These are phyloP conservation scores for Cucurbita moschata DNA, from an alignment of 306 rosid genomes.

Conservation along the genomic window DNA sequence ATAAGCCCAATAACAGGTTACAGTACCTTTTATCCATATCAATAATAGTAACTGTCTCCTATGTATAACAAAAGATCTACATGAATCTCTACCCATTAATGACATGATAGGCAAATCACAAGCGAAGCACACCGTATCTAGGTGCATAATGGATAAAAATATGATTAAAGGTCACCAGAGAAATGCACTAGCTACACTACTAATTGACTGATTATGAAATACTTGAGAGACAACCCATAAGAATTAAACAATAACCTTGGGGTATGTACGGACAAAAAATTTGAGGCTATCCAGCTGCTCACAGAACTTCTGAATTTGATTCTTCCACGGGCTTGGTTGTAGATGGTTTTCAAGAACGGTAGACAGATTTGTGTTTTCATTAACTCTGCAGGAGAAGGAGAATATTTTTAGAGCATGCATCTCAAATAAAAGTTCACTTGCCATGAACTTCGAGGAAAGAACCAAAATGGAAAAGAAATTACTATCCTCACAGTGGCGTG, in stretches of 20 bases:
- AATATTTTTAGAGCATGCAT: background rate
- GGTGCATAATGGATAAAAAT: background rate
- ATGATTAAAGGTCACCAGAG: background rate
- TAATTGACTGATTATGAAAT: background rate
- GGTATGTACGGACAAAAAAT: conserved; percentile 56
- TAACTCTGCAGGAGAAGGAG: conserved; percentile 28
- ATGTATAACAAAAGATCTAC: background rate
- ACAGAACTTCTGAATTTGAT: conserved; percentile 44
- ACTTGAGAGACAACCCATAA: background rate
- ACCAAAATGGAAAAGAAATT: background rate
- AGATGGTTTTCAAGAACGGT: conserved; percentile 57
- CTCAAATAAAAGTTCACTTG: background rate
- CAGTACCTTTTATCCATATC: background rate
- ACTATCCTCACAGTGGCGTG: background rate
- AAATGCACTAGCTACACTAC: background rate
- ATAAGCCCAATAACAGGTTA: background rate
- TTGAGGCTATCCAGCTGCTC: conserved; percentile 41
- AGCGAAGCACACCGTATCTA: background rate
- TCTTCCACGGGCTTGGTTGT: conserved; percentile 65
- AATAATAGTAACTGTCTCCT: background rate
- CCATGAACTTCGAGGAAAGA: background rate
- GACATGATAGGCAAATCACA: background rate
- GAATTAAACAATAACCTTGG: conserved; percentile 35
- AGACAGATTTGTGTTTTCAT: conserved; percentile 39
- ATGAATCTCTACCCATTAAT: background rate